Base-by-base conservation (phyloP, 495 filamentous ascomycete species). In the Talaromyces borbonicus region DNA sequence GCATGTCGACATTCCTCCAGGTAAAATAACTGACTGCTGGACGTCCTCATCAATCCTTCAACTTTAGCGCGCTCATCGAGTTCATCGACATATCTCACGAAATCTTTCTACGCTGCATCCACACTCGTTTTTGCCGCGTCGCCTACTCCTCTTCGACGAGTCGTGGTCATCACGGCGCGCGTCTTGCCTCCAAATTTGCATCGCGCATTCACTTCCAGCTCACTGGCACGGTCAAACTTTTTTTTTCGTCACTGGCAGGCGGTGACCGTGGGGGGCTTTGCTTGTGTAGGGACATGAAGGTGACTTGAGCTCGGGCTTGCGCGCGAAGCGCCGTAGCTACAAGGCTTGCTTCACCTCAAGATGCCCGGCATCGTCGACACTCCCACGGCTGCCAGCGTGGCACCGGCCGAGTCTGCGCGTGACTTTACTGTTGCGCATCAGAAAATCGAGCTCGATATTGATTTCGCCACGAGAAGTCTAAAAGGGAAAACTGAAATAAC, bases 361-460 rank as follows among this genome's bases (percentile, higher is more conserved):
- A 72, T 72, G 68, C 68, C 68, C 47, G 66, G 67, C 54, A 59
- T 70, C 49, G 61, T 72, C 43, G 68, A 72, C 41, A 55, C 59
- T 48, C 57, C 56, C 25, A 19, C 23, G 22, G 46, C 46, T 35
- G 30, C 38, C 46, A 48, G 46, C 19, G 54, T 53, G 31, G 57
- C 57, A 43, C 56, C 60, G 32, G 46, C 49, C 51, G 63, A 55
- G 53, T 59, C 62, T 26, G 64, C 66, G 18, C 60, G 65, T 47
- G 70, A 69, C 14, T 84, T 79, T 55, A 74, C 76, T 15, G 71
- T 92, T 7, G 65, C 80, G n/a, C 79, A 84, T 53, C 92, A 97
- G 62, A 83, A 81, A 57, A 79, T 98, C 43, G 81, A 89, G 49
- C 69, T 97, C 43, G 90, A 97, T 48, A 73, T 98, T 50, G 80